A percentile compares a stretch with the other conserved stretches of the same genome.
Evolutionary conservation across 148 eudicot genomes (phyloP).

Genomic region (Gaultheria prostrata): DNA sequence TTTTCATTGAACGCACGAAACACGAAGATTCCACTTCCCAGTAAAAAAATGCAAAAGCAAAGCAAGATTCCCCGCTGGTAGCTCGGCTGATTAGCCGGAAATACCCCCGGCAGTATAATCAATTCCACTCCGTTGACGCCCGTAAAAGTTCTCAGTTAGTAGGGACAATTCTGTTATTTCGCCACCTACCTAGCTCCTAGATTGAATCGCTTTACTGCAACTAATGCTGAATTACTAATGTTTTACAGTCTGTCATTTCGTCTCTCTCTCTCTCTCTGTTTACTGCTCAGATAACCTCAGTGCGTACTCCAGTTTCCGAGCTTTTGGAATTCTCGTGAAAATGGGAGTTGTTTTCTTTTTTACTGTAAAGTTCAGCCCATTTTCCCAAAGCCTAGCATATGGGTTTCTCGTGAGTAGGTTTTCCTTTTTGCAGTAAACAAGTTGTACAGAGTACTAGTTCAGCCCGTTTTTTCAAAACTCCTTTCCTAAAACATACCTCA

Average conservation of each 20-base stretch:
- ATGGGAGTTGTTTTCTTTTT: background rate
- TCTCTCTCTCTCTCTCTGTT: background rate
- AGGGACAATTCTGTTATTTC: constrained; percentile 7
- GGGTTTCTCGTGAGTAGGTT: background rate
- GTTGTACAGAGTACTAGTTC: background rate
- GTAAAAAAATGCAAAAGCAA: background rate
- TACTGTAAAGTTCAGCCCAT: background rate
- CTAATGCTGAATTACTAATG: background rate
- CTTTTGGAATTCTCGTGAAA: constrained; percentile 8
- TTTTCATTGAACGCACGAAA: constrained; percentile 21
- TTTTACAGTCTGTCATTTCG: background rate
- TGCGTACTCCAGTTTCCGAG: constrained; percentile 9
- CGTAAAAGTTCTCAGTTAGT: background rate
- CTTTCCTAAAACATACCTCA: background rate
- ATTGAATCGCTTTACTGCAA: constrained; percentile 17
- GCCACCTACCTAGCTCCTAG: background rate
- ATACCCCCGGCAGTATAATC: background rate
- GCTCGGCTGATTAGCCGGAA: background rate
- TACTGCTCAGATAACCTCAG: background rate
- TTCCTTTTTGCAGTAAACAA: background rate
- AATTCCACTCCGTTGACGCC: background rate
- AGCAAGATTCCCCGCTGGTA: constrained; percentile 5
- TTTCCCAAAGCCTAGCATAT: background rate
- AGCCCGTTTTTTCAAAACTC: background rate
- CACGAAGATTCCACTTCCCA: constrained; percentile 14